Percentiles rank a stretch among this genome's conserved stretches.
Conservation (phyloP, 306 rosid genomes). For the Acacia confusa region DNA sequence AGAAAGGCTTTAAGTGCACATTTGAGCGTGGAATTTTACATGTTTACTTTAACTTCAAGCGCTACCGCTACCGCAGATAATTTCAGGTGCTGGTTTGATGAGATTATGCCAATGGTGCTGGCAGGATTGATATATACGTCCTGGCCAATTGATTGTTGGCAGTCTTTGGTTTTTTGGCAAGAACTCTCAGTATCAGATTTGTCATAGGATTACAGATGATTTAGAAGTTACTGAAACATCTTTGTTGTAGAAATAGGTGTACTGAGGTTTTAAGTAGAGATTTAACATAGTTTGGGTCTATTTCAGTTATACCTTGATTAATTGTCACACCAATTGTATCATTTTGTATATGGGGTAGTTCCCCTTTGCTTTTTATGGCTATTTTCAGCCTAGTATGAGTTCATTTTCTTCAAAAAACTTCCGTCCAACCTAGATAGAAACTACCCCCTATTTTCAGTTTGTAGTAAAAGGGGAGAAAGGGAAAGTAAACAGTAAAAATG, state of each 20-base stretch:
- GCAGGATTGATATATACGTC: not conserved
- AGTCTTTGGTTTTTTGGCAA: not conserved
- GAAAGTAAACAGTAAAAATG: too few relatives aligned
- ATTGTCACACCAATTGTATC: not conserved
- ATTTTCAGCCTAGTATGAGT: not conserved
- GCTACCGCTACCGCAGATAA: slow-evolving; percentile 82
- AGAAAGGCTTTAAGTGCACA: slow-evolving; percentile 90
- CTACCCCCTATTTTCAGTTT: too few relatives aligned
- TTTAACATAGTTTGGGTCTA: not conserved
- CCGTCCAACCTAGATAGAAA: not conserved
- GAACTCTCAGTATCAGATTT: not conserved
- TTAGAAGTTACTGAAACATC: not conserved
- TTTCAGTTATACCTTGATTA: not conserved
- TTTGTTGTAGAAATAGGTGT: not conserved
- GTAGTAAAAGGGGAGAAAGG: too few relatives aligned
- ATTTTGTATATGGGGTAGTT: not conserved
- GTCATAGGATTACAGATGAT: not conserved
- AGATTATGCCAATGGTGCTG: not conserved
- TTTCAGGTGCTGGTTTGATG: slow-evolving; percentile 21
- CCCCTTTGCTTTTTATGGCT: not conserved
- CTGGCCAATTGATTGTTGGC: not conserved
- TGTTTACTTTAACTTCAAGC: slow-evolving; percentile 86
- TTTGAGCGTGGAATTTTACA: slow-evolving; percentile 92
- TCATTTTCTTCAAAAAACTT: not conserved
- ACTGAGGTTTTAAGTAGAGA: not conserved